Conservation (phyloP, 2,329 filamentous ascomycete genomes). For the Aspergillus caelatus region DNA sequence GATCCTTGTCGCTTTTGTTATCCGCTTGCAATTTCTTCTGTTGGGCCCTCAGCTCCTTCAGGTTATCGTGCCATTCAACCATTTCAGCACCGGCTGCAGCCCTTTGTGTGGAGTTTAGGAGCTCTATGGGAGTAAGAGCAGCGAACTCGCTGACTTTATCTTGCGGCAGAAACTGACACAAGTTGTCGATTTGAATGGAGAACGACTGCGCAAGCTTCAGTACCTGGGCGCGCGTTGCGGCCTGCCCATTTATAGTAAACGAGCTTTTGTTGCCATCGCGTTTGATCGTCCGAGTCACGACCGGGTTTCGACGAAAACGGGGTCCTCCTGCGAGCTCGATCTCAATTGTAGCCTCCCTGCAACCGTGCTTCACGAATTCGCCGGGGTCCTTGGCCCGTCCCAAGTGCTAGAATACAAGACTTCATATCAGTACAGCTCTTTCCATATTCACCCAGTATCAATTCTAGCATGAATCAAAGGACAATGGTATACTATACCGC, state of each 20-base stretch:
- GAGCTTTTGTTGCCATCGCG: slow-evolving; percentile 78
- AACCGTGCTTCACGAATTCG: slow-evolving; percentile 93
- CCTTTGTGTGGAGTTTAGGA: slow-evolving; percentile 82
- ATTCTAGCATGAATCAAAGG: not conserved
- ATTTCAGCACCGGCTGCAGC: slow-evolving; percentile 84
- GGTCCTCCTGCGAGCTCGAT: slow-evolving; percentile 77
- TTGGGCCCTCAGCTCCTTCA: slow-evolving; percentile 70
- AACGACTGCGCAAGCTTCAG: slow-evolving; percentile 69
- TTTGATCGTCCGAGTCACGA: slow-evolving; percentile 76
- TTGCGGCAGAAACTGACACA: slow-evolving; percentile 96
- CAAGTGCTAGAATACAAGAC: slow-evolving; percentile 58
- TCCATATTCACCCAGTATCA: not conserved
- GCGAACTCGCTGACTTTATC: slow-evolving; percentile 96
- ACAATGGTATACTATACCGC: slow-evolving; percentile 45
- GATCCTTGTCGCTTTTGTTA: slow-evolving; percentile 62
- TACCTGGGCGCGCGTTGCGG: slow-evolving; percentile 64
- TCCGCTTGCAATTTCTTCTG: slow-evolving; percentile 67
- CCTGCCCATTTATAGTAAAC: slow-evolving; percentile 75
- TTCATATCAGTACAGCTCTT: not conserved
- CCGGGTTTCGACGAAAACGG: slow-evolving; percentile 62
- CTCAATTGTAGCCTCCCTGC: slow-evolving; percentile 76
- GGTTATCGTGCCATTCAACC: slow-evolving; percentile 72
- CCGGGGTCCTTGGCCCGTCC: slow-evolving; percentile 82
- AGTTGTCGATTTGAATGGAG: slow-evolving; percentile 93
- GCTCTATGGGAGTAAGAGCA: slow-evolving; percentile 75